Conservation (phyloP, 306 rosid species). For the Luffa aegyptiaca region DNA sequence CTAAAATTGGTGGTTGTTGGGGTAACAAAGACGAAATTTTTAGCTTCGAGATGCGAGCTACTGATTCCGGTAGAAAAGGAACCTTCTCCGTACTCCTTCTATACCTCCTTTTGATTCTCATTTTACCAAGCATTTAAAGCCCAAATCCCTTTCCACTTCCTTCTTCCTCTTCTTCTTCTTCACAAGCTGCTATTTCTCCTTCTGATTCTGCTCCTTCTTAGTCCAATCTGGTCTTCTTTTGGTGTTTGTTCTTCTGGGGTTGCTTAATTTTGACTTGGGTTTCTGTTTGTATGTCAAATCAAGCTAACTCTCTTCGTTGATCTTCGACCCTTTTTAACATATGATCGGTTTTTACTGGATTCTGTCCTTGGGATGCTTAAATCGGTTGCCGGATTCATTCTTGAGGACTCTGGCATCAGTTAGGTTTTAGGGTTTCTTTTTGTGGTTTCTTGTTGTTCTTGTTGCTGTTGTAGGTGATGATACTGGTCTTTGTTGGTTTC, state of each 20-base stretch:
- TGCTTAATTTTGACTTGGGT: not conserved
- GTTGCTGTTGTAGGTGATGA: slow-evolving; percentile 7
- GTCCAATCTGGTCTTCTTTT: not conserved
- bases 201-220: not conserved
- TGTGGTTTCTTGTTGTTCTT: slow-evolving; percentile 8
- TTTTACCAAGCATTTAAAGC: slow-evolving; percentile 50
- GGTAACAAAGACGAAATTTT: slow-evolving; percentile 25
- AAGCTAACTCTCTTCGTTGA: not conserved
- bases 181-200: not conserved
- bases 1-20: slow-evolving; percentile 10
- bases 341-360: slow-evolving; percentile 10
- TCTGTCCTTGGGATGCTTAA: slow-evolving; percentile 35
- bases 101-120: slow-evolving; percentile 39
- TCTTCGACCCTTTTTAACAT: not conserved
- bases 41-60: slow-evolving; percentile 63
- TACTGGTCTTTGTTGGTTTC: not conserved
- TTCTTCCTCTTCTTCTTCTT: not conserved
- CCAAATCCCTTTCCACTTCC: slow-evolving; percentile 9
- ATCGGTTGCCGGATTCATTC: slow-evolving; percentile 30
- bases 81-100: slow-evolving; percentile 68
- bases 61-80: slow-evolving; percentile 58
- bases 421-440: slow-evolving; percentile 12
- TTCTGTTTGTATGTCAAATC: not conserved
- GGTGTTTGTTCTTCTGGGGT: not conserved
- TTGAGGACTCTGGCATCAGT: slow-evolving; percentile 52